Evolutionary conservation across 129 eudicot species (phyloP), one percentile per base, ranked within the genome.

Genomic region (Centrapalus pauciflorus): DNA sequence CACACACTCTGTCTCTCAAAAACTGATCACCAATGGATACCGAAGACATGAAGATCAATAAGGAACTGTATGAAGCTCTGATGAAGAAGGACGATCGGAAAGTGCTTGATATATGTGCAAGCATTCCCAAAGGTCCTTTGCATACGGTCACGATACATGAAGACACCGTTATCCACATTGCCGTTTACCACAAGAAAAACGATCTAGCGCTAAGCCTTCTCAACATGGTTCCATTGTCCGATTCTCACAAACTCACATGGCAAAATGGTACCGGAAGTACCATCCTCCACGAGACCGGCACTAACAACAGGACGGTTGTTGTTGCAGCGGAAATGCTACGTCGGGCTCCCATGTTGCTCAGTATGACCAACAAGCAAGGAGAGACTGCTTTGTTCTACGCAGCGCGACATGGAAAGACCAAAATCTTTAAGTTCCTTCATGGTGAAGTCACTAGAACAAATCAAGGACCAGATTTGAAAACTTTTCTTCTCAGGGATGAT

Each of bases 131-230:
- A 1, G 85, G 81, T 27, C 81, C 78, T 1, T 71, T 80, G 13
- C 76, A 52, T 8, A 26, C 17, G 5, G 16, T 80, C 5, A 76
- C 81, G 3, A 61, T 62, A 54, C 72, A 69, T 41, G 6, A 21
- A 0, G 76, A 76, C 60, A 76, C 72, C 0, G 79, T 81, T 10
- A 59, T 81, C 20, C 81, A 81, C 7, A 40, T 76, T 14, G 79
- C 85, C 4, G 20, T 41, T 14, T 61, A 71, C 79, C 35, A 76
- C 4, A 72, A 45, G 64, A 33, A 66, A 32, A 56, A 14, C 7
- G 28, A 52, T 5, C 60, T 78, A 0, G 83, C 54, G 1, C 29
- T 35, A 11, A 3, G 17, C 12, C 68, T 68, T 50, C 80, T 76
- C 3, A 35, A 20, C 0, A 19, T 20, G 34, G 61, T 74, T 13